Evolutionary conservation across 225 moss, liverwort and hornwort genomes (phyloP).

Genomic region (Polytrichum formosum): DNA sequence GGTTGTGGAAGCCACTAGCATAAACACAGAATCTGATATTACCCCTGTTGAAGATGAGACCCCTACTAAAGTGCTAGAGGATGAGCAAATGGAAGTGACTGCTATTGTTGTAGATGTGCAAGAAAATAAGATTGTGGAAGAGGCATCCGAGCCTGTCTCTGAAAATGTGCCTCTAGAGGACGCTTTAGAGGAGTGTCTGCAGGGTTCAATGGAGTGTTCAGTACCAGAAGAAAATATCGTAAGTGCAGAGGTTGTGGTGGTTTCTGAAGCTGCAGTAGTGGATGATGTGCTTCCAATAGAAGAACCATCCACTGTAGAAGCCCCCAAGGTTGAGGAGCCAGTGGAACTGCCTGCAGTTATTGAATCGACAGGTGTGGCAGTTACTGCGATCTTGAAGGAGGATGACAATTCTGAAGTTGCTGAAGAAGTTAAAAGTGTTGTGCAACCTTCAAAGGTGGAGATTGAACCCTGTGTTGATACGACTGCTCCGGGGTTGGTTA

Average conservation of each 20-base stretch:
- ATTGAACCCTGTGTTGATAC: slow-evolving; percentile 15
- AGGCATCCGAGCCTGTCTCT: background rate
- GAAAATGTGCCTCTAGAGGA: slow-evolving; percentile 6
- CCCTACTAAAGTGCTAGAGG: slow-evolving; percentile 19
- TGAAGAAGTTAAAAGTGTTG: slow-evolving; percentile 16
- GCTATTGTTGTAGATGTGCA: slow-evolving; percentile 29
- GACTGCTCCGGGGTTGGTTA: slow-evolving; percentile 19
- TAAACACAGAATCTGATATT: slow-evolving; percentile 11
- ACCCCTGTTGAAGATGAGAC: slow-evolving; percentile 23
- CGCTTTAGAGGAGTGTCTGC: slow-evolving; percentile 3
- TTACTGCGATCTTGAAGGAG: slow-evolving; percentile 26
- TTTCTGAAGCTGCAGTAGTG: slow-evolving; percentile 12
- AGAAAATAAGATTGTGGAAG: slow-evolving; percentile 20
- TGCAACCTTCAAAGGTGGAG: slow-evolving; percentile 24
- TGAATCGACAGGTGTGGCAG: slow-evolving; percentile 25
- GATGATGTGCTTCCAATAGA: slow-evolving; percentile 16
- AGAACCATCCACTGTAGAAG: slow-evolving; percentile 11
- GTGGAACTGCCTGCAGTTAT: slow-evolving; percentile 20
- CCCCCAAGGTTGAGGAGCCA: slow-evolving; percentile 24
- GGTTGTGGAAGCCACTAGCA: slow-evolving; percentile 21
- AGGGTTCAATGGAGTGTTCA: too few species aligned
- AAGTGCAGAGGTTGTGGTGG: slow-evolving; percentile 20
- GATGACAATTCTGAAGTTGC: slow-evolving; percentile 27
- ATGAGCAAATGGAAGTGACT: slow-evolving; percentile 27
- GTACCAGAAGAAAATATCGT: slow-evolving; percentile 1